Conservation (phyloP, 139 green algal species). For the Picochlorum sp. region DNA sequence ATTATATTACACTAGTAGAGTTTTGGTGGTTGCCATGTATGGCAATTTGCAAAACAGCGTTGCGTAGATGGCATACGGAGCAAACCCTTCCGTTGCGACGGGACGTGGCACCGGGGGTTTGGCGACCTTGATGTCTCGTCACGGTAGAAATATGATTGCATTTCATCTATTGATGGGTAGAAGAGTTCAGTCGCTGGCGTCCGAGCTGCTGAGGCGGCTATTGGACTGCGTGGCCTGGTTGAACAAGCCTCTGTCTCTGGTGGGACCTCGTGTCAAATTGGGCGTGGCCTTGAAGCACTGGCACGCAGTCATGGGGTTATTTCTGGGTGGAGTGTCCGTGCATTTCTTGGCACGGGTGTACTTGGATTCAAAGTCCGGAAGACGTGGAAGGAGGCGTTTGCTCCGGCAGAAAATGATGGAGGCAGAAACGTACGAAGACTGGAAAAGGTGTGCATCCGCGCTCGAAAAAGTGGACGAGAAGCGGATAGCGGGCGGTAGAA, state of each 20-base stretch:
- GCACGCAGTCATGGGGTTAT: constrained; percentile 8
- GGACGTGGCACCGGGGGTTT: too few species aligned
- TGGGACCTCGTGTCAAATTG: background rate
- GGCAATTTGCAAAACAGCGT: too few species aligned
- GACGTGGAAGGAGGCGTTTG: background rate
- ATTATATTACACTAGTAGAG: too few species aligned
- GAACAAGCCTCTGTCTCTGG: background rate
- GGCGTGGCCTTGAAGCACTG: constrained; percentile 8
- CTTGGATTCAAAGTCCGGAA: constrained; percentile 6
- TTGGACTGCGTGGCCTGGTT: constrained; percentile 18
- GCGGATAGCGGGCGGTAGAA: background rate
- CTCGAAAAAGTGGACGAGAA: background rate
- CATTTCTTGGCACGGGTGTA: constrained; percentile 1
- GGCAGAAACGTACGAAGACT: background rate
- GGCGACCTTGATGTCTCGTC: too few species aligned
- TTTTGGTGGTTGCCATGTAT: too few species aligned
- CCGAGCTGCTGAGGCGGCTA: constrained; percentile 7
- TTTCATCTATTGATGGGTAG: constrained; percentile 18
- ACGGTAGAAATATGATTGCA: constrained; percentile 1
- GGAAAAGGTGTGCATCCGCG: background rate
- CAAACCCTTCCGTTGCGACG: too few species aligned
- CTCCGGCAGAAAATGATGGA: background rate
- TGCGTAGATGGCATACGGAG: too few species aligned
- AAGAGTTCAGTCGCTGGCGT: constrained; percentile 13
- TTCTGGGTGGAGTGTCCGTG: constrained; percentile 7